Evolutionary conservation across 108 stramenopile species (phyloP).

Genomic region (Pseudonitzschia pungens): DNA sequence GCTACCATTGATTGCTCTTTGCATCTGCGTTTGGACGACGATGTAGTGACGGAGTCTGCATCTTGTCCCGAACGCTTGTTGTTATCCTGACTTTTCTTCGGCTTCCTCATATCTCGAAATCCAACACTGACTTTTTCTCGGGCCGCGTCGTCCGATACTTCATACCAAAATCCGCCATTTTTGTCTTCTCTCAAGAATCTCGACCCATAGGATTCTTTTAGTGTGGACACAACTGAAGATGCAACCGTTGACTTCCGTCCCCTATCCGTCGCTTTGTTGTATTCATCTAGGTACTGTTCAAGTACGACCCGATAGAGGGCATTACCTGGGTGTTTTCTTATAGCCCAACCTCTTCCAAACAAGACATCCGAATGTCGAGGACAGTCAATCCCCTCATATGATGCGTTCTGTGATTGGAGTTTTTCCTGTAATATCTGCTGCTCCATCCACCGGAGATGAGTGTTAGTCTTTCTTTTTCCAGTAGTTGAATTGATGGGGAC

Average conservation of each 20-base stretch:
- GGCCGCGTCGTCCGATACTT: constrained; percentile 26
- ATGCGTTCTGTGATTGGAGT: neutral
- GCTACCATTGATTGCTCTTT: no score
- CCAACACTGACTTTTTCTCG: constrained; percentile 27
- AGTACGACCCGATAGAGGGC: constrained; percentile 16
- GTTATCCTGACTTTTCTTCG: neutral
- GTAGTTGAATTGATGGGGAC: constrained; percentile 19
- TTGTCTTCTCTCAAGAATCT: constrained; percentile 21
- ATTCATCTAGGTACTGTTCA: constrained; percentile 3
- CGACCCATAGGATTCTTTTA: constrained; percentile 7
- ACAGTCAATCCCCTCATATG: constrained; percentile 5
- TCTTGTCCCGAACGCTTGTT: neutral
- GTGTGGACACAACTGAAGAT: constrained; percentile 10
- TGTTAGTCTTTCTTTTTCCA: neutral
- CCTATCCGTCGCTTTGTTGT: neutral
- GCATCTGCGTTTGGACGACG: neutral
- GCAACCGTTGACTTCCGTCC: constrained; percentile 23
- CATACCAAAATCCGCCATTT: constrained; percentile 15
- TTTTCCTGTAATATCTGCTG: neutral
- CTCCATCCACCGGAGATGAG: neutral
- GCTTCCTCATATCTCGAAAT: constrained; percentile 22
- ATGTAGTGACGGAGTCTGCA: neutral
- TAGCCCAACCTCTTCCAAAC: constrained; percentile 32
- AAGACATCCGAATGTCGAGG: constrained; percentile 23
- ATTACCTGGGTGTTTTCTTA: constrained; percentile 25